These are phyloP conservation scores for Brasenia schreberi DNA, from an alignment of 164 flowering plant genomes.

Conservation along the genomic window DNA sequence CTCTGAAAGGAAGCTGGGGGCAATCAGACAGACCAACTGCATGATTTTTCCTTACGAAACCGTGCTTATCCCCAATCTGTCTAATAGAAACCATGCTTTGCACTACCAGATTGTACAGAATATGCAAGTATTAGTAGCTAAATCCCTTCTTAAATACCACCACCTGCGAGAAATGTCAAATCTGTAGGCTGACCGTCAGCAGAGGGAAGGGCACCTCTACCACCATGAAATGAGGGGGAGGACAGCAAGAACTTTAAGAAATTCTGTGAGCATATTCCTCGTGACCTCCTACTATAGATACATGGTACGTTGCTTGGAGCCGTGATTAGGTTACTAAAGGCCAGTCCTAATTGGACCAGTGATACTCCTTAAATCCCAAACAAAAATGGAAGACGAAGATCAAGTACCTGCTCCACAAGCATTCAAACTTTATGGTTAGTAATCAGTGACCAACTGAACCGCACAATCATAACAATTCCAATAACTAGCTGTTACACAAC, in stretches of 20 bases:
- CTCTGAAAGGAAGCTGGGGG: slow-evolving; percentile 6
- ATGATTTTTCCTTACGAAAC: slow-evolving; percentile 4
- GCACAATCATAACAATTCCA: too few relatives aligned
- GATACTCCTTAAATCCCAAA: slow-evolving; percentile 2
- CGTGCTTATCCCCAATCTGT: slow-evolving; percentile 14
- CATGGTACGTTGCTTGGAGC: slow-evolving; percentile 17
- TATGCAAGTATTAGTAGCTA: not conserved
- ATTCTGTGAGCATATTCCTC: slow-evolving; percentile 11
- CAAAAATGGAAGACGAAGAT: too few relatives aligned
- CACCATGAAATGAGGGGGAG: slow-evolving; percentile 32
- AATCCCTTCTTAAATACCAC: slow-evolving; percentile 10
- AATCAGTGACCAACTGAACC: too few relatives aligned
- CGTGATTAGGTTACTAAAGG: slow-evolving; percentile 18
- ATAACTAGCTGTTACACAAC: too few relatives aligned
- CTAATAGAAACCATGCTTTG: slow-evolving; percentile 16
- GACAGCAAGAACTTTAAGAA: slow-evolving; percentile 27
- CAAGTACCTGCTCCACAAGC: too few relatives aligned
- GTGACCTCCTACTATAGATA: slow-evolving; percentile 14
- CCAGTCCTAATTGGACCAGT: slow-evolving; percentile 33
- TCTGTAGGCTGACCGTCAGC: slow-evolving; percentile 37
- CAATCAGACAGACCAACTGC: slow-evolving; percentile 9
- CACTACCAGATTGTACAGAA: not conserved
- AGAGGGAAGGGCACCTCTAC: slow-evolving; percentile 37
- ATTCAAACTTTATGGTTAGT: too few relatives aligned
- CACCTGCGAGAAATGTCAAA: slow-evolving; percentile 35